Percentiles rank a stretch among this genome's conserved stretches.
Evolutionary conservation across 371 early-diverging fungal genomes (phyloP).

Genomic region (Apophysomyces sp.): DNA sequence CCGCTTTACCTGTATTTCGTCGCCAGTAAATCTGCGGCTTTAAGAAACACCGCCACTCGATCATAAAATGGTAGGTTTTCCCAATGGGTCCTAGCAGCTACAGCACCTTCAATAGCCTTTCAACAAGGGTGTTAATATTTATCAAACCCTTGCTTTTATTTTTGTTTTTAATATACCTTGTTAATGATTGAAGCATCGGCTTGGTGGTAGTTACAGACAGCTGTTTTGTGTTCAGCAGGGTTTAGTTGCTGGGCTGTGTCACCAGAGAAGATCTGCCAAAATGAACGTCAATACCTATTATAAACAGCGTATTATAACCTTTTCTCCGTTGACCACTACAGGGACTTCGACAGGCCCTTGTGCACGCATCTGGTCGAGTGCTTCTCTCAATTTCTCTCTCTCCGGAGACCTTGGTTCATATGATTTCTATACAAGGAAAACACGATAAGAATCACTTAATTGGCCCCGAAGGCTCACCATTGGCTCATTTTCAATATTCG

Average conservation of each 20-base stretch:
- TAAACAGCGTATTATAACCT: slow-evolving; percentile 51
- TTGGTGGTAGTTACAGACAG: slow-evolving; percentile 83
- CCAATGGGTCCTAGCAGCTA: slow-evolving; percentile 85
- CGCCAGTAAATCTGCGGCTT: slow-evolving; percentile 91
- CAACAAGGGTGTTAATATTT: slow-evolving; percentile 5
- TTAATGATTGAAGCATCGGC: slow-evolving; percentile 71
- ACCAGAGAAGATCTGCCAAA: slow-evolving; percentile 59
- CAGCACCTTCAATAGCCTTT: slow-evolving; percentile 78
- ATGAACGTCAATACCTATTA: neutral
- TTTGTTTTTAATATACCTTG: slow-evolving; percentile 24
- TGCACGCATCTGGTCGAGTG: slow-evolving; percentile 74
- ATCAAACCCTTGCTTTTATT: neutral
- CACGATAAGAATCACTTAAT: neutral
- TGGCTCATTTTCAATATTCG: slow-evolving; percentile 86
- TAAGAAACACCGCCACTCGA: slow-evolving; percentile 92
- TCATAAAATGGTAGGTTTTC: slow-evolving; percentile 91
- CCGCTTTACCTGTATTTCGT: slow-evolving; percentile 75
- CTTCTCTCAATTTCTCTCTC: slow-evolving; percentile 71
- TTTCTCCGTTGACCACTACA: slow-evolving; percentile 82
- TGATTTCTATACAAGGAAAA: slow-evolving; percentile 44
- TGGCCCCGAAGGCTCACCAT: slow-evolving; percentile 67
- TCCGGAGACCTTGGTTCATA: slow-evolving; percentile 86
- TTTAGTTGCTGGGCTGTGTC: slow-evolving; percentile 71
- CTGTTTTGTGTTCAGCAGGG: slow-evolving; percentile 82
- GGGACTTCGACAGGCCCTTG: slow-evolving; percentile 81